A percentile compares a stretch with the other conserved stretches of the same genome.
Evolutionary conservation across 2,329 filamentous ascomycete genomes (phyloP).

Genomic region (Hypoxylon sp.): DNA sequence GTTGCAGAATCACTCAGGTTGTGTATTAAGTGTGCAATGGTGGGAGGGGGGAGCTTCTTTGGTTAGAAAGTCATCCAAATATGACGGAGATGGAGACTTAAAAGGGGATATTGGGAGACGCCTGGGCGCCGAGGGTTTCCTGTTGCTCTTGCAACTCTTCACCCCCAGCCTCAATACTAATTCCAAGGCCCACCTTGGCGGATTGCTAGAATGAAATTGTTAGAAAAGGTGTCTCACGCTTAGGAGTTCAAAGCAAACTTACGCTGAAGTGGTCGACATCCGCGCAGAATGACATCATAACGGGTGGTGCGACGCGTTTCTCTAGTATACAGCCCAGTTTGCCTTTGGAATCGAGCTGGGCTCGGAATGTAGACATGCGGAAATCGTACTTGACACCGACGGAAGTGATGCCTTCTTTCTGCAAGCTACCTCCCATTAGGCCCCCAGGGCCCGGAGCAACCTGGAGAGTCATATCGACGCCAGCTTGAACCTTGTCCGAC

Average conservation of each 20-base stretch:
- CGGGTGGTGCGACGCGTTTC: slow-evolving; percentile 93
- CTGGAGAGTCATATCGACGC: slow-evolving; percentile 92
- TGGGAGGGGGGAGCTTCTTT: slow-evolving; percentile 46
- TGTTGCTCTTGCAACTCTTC: slow-evolving; percentile 92
- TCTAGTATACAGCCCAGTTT: slow-evolving; percentile 93
- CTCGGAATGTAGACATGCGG: slow-evolving; percentile 92
- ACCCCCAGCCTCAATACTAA: slow-evolving; percentile 87
- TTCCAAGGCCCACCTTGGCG: slow-evolving; percentile 93
- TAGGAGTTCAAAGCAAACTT: slow-evolving; percentile 56
- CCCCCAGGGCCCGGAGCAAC: slow-evolving; percentile 74
- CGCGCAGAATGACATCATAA: slow-evolving; percentile 93
- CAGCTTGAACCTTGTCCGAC: slow-evolving; percentile 95
- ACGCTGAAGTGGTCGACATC: slow-evolving; percentile 97
- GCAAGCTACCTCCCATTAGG: slow-evolving; percentile 77
- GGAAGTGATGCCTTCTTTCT: slow-evolving; percentile 90
- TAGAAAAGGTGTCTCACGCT: slow-evolving; percentile 4
- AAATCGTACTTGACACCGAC: slow-evolving; percentile 99
- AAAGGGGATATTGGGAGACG: slow-evolving; percentile 73
- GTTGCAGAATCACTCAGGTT: slow-evolving; percentile 14
- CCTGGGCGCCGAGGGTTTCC: slow-evolving; percentile 68
- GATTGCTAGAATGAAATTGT: slow-evolving; percentile 73
- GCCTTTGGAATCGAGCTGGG: slow-evolving; percentile 94
- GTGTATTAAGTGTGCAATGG: slow-evolving; percentile 36
- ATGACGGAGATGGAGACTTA: slow-evolving; percentile 56
- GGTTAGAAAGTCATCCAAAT: slow-evolving; percentile 37